Conservation (phyloP, 2,329 filamentous ascomycete species). For the Penicillium digitatum region DNA sequence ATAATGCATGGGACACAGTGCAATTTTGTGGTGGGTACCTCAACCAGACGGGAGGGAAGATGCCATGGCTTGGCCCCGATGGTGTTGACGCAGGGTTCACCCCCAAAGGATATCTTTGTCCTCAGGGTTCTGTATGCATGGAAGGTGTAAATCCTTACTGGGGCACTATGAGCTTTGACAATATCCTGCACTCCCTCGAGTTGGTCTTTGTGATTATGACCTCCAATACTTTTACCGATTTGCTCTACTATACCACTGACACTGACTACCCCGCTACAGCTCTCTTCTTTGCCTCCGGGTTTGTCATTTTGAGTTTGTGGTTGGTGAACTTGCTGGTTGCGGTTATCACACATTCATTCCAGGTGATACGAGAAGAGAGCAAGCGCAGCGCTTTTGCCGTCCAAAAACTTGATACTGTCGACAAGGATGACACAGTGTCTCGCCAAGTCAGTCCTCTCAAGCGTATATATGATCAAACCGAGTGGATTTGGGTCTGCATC, state of each 20-base stretch:
- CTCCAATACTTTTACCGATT: conserved; percentile 90
- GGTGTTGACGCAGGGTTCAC: conserved; percentile 49
- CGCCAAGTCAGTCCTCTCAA: conserved; percentile 54
- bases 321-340: conserved; percentile 91
- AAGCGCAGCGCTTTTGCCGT: conserved; percentile 88
- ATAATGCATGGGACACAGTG: conserved; percentile 55
- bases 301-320: conserved; percentile 94
- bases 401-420: conserved; percentile 56
- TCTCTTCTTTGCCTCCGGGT: conserved; percentile 66
- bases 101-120: conserved; percentile 82
- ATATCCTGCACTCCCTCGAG: conserved; percentile 86
- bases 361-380: conserved; percentile 95
- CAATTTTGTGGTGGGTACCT: conserved; percentile 86
- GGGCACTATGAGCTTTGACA: conserved; percentile 88
- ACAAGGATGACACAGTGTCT: conserved; percentile 36
- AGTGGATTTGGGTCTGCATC: conserved; percentile 71
- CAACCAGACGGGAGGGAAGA: conserved; percentile 52
- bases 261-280: conserved; percentile 86
- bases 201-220: conserved; percentile 98
- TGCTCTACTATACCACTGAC: conserved; percentile 90
- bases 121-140: conserved; percentile 75
- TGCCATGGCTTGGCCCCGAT: conserved; percentile 66
- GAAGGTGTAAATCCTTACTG: conserved; percentile 75
- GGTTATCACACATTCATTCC: conserved; percentile 97
- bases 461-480: conserved; percentile 67